Conservation (phyloP, 495 filamentous ascomycete species). For the Neurospora tetrasperma region DNA sequence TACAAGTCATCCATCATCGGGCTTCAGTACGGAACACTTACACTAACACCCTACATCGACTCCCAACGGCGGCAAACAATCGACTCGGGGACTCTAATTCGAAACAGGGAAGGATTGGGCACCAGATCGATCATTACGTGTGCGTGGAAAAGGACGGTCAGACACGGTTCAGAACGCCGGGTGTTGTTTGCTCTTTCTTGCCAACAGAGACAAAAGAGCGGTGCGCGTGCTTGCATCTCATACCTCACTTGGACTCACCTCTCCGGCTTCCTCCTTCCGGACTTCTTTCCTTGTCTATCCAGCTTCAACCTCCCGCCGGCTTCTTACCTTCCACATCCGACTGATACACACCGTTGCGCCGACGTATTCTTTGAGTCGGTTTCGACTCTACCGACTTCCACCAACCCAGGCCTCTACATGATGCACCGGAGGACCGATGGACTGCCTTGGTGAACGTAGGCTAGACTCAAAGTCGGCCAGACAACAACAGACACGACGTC, state of each 20-base stretch:
- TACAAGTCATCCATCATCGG: background rate
- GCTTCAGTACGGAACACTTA: background rate
- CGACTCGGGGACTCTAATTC: background rate
- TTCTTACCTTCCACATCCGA: background rate
- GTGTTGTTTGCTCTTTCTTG: background rate
- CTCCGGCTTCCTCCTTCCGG: background rate
- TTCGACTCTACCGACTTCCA: constrained; percentile 1
- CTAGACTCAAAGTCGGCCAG: constrained; percentile 11
- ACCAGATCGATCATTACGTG: background rate
- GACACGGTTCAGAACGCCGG: background rate
- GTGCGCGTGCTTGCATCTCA: background rate
- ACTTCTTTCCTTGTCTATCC: background rate
- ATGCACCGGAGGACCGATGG: constrained; percentile 10
- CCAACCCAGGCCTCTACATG: background rate
- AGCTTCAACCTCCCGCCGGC: background rate
- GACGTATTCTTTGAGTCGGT: background rate
- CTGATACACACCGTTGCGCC: background rate
- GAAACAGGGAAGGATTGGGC: background rate
- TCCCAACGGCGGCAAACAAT: background rate
- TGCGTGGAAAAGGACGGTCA: background rate
- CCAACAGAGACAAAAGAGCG: background rate
- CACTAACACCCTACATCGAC: background rate
- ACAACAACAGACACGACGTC: constrained; percentile 1
- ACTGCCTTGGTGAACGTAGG: constrained; percentile 8
- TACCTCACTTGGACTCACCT: background rate